phyloP scores from a whole-genome alignment of 139 green algal genomes.

The Tetradesmus obliquus region DNA sequence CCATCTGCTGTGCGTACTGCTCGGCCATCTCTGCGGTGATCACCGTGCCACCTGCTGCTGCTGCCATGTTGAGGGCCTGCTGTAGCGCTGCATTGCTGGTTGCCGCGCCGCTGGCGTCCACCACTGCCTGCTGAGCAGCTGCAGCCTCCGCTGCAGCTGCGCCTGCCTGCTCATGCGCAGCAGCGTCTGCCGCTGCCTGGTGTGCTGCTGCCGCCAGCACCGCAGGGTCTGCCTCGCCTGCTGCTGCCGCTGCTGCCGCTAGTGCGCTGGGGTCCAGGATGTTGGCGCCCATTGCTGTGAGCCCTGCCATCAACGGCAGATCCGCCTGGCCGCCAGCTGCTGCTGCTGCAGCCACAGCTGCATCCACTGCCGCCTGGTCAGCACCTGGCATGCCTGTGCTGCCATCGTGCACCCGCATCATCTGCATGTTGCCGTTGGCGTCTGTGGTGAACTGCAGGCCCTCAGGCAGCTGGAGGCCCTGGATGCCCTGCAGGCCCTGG shows the following conservation, averaged over 20 bases:
- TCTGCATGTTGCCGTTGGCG: conserved; percentile 26
- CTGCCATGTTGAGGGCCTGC: background rate
- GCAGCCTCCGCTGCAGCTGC: background rate
- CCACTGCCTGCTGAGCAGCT: background rate
- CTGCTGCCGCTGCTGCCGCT: conserved; percentile 15
- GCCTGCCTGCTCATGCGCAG: background rate
- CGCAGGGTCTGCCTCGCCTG: background rate
- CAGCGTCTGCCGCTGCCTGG: background rate
- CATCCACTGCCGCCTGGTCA: conserved; percentile 28
- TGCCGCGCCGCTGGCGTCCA: background rate
- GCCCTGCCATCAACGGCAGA: conserved; percentile 6
- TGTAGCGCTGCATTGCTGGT: background rate
- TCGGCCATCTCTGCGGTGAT: background rate
- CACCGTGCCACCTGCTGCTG: background rate
- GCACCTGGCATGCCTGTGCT: background rate
- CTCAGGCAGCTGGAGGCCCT: background rate
- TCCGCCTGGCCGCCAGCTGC: background rate
- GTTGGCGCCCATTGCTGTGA: conserved; percentile 30
- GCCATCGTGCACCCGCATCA: conserved; percentile 16
- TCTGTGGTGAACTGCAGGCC: conserved; percentile 33
- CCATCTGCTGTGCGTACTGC: background rate
- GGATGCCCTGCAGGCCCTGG: background rate
- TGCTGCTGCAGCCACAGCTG: conserved; percentile 9
- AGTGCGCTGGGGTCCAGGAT: conserved; percentile 23
- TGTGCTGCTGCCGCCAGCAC: background rate